Base-by-base conservation (phyloP, 495 filamentous ascomycete species). In the Daldinia vernicosa region DNA sequence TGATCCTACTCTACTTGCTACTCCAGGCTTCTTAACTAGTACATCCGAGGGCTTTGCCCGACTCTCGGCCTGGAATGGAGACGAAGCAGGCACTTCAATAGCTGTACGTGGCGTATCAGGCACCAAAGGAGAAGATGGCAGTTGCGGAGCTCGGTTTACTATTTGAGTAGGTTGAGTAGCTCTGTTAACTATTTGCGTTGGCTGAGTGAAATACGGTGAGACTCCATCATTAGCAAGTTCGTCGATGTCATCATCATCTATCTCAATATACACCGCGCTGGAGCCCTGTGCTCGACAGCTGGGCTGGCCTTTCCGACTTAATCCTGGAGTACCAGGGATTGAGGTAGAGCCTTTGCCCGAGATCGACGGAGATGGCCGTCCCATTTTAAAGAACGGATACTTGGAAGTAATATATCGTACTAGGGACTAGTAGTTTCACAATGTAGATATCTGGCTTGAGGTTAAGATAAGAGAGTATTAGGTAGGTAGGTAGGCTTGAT, bases 31-130 rank as follows among this genome's bases (percentile, higher is more conserved):
- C 53, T 56, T 72, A 32, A 72, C 61, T 53, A 60, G 19, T 14
- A 47, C 53, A 32, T 69, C 30, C 47, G 73, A 66, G 43, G 63
- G n/a, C 51, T 57, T 66, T 33, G 74, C 35, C 52, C 73, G 39
- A 54, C 68, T 50, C 55, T 71, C 74, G 6, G 63, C 43, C 54
- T 82, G 83, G 57, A 89, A 84, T 1, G 92, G 92, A 1, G 93
- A 95, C n/a, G 93, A 95, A 11, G 90, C 91, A 30, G 89, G 89
- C 2, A 98, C 94, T 74, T 97, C 93, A 43, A 98, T 84, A 11
- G 89, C 80, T 4, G 67, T 65, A 22, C 60, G 64, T 51, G 75
- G 75, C n/a, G 75, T 72, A 55, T 60, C 64, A 9, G 91, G 85
- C 51, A 69, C 74, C 26, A 80, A 71, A 51, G 79, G 82, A 5